Percentiles rank a stretch among this genome's conserved stretches.
These are phyloP conservation scores for Pneumocystis murina DNA, from an alignment of 1,139 yeast species.

Conservation along the genomic window DNA sequence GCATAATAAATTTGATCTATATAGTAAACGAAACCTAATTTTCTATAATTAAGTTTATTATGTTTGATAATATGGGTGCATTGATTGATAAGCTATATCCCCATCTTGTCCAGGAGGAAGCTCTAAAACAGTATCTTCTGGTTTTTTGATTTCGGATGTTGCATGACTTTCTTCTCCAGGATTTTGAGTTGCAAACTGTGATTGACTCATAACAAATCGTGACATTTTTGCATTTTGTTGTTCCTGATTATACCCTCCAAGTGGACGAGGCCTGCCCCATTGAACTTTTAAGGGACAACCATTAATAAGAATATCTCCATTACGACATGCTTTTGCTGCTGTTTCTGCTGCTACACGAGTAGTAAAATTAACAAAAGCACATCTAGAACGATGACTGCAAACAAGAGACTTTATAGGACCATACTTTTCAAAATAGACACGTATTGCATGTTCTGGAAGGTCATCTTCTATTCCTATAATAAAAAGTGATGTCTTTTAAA, in stretches of 20 bases:
- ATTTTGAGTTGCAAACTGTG: not conserved
- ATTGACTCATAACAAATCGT: not conserved
- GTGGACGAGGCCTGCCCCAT: conserved; percentile 47
- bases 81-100: not conserved
- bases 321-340: conserved; percentile 31
- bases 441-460: conserved; percentile 47
- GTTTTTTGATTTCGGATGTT: not conserved
- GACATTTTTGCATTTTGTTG: not conserved
- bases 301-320: conserved; percentile 27
- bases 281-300: conserved; percentile 43
- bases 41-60: not conserved
- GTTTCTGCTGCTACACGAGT: conserved; percentile 39
- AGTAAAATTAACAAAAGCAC: conserved; percentile 48
- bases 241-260: conserved; percentile 21
- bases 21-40: not conserved
- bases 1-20: not conserved
- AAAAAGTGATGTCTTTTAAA: conserved; percentile 34
- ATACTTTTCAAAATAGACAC: conserved; percentile 32
- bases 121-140: not conserved
- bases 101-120: not conserved
- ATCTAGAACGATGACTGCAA: conserved; percentile 45
- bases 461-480: conserved; percentile 56
- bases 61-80: not conserved
- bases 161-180: not conserved
- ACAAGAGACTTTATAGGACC: conserved; percentile 38